Percentiles rank a stretch among this genome's conserved stretches.
Conservation (phyloP, 352 stramenopile genomes). For the Lagenidium sp. region DNA sequence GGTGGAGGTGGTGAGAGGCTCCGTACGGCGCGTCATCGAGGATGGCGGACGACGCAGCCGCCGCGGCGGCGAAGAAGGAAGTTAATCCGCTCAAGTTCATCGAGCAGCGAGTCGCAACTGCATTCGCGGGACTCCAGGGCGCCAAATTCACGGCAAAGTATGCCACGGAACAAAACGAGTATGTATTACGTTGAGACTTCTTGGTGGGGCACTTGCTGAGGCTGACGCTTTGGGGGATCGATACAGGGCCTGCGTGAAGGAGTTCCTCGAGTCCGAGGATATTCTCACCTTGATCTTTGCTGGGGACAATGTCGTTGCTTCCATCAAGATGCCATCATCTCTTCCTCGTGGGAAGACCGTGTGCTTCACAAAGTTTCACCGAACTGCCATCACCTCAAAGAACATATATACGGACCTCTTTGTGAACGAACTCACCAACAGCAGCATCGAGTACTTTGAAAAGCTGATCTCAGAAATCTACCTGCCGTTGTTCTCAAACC, state of each 20-base stretch:
- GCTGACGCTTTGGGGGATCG: not conserved
- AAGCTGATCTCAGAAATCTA: constrained; percentile 93
- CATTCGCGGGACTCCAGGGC: constrained; percentile 44
- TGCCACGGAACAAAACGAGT: constrained; percentile 71
- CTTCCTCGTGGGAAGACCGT: constrained; percentile 87
- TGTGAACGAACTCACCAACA: constrained; percentile 80
- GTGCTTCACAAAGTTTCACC: constrained; percentile 89
- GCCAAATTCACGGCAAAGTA: constrained; percentile 80
- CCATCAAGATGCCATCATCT: constrained; percentile 81
- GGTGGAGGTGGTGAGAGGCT: not conserved
- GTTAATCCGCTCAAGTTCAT: constrained; percentile 75
- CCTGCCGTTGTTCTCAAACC: constrained; percentile 94
- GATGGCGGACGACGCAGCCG: constrained; percentile 50
- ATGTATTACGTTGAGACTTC: not conserved
- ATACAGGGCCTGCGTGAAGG: constrained; percentile 63
- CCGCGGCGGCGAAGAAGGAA: constrained; percentile 44
- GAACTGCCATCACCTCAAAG: constrained; percentile 60
- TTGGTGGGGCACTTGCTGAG: too few relatives aligned
- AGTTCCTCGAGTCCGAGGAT: constrained; percentile 86
- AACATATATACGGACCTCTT: constrained; percentile 87
- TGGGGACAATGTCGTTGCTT: constrained; percentile 77
- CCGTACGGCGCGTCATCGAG: too few relatives aligned
- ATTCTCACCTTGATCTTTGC: constrained; percentile 85
- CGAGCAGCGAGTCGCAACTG: constrained; percentile 66
- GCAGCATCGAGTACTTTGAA: constrained; percentile 94